Conservation (phyloP, 75 land plant species). For the Cryptomeria japonica region DNA sequence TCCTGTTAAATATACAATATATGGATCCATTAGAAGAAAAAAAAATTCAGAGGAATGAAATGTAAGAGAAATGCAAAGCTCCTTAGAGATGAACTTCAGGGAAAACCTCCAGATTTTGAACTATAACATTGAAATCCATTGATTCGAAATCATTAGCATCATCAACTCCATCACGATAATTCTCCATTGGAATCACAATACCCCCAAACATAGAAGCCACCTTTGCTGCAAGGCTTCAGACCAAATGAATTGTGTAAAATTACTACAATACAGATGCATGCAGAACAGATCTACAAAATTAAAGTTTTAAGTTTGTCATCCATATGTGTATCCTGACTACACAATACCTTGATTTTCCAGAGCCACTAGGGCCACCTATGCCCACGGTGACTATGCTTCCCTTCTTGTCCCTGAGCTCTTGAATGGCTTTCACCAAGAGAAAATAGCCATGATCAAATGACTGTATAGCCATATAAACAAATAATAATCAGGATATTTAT, state of each 20-base stretch:
- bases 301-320: neutral
- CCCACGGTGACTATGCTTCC: slow-evolving; percentile 83
- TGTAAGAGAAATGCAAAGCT: neutral
- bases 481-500: neutral
- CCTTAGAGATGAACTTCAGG: neutral
- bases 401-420: slow-evolving; percentile 94
- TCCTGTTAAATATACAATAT: slow-evolving; percentile 42
- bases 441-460: slow-evolving; percentile 94
- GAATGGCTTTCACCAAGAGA: slow-evolving; percentile 89
- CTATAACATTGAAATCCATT: slow-evolving; percentile 75
- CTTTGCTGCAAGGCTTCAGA: slow-evolving; percentile 88
- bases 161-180: slow-evolving; percentile 84
- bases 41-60: neutral
- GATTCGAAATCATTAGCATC: slow-evolving; percentile 86
- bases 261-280: slow-evolving; percentile 1
- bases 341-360: slow-evolving; percentile 92
- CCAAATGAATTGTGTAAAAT: slow-evolving; percentile 10
- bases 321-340: neutral
- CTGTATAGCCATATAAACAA: slow-evolving; percentile 35
- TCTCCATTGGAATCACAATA: slow-evolving; percentile 87
- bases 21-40: neutral
- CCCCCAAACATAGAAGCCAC: slow-evolving; percentile 92
- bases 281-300: neutral
- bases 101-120: slow-evolving; percentile 80
- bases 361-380: slow-evolving; percentile 98